A percentile compares a stretch with the other conserved stretches of the same genome.
Conservation (phyloP, 495 filamentous ascomycete species). For the Stereocaulon alpinum region DNA sequence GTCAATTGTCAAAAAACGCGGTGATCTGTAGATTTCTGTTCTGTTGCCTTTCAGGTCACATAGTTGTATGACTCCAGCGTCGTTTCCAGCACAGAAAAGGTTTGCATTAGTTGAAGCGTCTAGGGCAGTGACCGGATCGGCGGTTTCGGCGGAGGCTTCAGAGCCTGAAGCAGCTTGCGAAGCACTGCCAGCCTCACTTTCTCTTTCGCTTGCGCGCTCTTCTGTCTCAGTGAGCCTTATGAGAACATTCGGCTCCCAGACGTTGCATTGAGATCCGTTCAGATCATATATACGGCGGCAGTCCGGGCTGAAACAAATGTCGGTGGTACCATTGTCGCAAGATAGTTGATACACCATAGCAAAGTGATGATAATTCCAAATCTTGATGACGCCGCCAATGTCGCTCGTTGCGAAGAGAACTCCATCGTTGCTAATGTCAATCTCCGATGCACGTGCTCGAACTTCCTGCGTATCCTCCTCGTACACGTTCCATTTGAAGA, state of each 20-base stretch:
- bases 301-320: constrained; percentile 3
- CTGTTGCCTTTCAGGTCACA: neutral
- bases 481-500: neutral
- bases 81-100: constrained; percentile 8
- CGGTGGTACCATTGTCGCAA: neutral
- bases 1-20: neutral
- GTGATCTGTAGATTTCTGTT: neutral
- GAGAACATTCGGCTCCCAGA: constrained; percentile 17
- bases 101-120: neutral
- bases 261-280: constrained; percentile 8
- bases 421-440: neutral
- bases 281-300: constrained; percentile 12
- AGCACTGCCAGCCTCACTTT: constrained; percentile 6
- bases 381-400: neutral
- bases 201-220: constrained; percentile 10
- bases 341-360: constrained; percentile 1
- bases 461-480: neutral
- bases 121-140: constrained; percentile 12
- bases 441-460: neutral
- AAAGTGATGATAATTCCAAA: neutral
- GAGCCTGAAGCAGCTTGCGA: constrained; percentile 1
- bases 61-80: constrained; percentile 3
- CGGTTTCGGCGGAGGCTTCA: neutral
- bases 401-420: neutral
- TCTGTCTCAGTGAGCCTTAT: constrained; percentile 10